Percentiles rank a stretch among this genome's conserved stretches.
Evolutionary conservation across 148 eudicot genomes (phyloP).

Genomic region (Limonium bicolor): DNA sequence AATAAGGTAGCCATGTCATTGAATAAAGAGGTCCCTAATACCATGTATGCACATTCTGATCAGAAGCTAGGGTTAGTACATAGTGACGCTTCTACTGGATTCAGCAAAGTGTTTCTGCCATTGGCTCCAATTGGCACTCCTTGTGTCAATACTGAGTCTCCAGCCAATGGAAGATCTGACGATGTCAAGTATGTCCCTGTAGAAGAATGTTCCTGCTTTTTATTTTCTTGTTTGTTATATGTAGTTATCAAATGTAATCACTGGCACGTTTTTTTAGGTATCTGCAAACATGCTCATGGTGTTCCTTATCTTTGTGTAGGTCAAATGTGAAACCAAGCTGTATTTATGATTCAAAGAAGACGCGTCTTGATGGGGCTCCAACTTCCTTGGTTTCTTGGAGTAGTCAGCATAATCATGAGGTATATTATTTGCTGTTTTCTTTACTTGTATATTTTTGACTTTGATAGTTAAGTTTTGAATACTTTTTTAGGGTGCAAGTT

Average conservation of each 20-base stretch:
- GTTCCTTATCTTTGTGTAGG: constrained; percentile 17
- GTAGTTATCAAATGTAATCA: constrained; percentile 7
- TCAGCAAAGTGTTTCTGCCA: constrained; percentile 26
- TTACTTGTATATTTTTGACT: too few species aligned
- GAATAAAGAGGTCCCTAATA: constrained; percentile 24
- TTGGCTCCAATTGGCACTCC: constrained; percentile 71
- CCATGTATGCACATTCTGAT: constrained; percentile 13
- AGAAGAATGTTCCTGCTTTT: neutral
- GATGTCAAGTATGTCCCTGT: constrained; percentile 32
- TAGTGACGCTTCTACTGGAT: constrained; percentile 27
- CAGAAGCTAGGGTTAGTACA: constrained; percentile 19
- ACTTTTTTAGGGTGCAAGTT: too few species aligned
- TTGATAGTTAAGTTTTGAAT: too few species aligned
- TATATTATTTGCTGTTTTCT: too few species aligned
- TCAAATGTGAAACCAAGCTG: constrained; percentile 20
- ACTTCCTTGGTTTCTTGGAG: constrained; percentile 47
- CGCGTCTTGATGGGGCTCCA: constrained; percentile 29
- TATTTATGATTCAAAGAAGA: constrained; percentile 31
- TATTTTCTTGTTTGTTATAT: neutral
- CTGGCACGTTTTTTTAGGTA: constrained; percentile 21
- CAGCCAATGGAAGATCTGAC: constrained; percentile 23
- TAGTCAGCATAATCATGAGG: constrained; percentile 43
- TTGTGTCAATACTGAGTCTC: constrained; percentile 29
- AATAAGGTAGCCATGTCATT: too few species aligned
- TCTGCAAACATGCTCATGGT: constrained; percentile 17